A percentile compares a stretch with the other conserved stretches of the same genome.
Conservation (phyloP, 768 basidiomycete species). For the Rhizopogon roseolus region DNA sequence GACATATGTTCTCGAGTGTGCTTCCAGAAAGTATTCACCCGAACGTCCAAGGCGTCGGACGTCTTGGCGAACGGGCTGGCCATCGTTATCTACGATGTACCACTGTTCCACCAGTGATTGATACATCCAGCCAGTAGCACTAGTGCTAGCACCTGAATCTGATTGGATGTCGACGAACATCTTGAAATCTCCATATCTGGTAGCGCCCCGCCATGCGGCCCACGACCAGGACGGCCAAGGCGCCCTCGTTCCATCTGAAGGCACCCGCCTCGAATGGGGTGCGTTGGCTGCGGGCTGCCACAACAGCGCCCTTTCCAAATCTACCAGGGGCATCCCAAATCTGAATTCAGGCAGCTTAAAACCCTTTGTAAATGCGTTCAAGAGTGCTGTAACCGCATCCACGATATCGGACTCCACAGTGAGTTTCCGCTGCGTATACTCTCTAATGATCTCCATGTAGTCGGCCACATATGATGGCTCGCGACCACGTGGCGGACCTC, state of each 20-base stretch:
- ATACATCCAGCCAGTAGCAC: neutral
- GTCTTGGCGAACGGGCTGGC: conserved; percentile 7
- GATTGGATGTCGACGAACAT: conserved; percentile 1
- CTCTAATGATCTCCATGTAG: too few species aligned
- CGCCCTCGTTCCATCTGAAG: neutral
- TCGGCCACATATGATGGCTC: too few species aligned
- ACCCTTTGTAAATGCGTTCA: too few species aligned
- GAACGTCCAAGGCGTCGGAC: neutral
- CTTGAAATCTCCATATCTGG: neutral
- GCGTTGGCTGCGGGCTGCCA: conserved; percentile 16
- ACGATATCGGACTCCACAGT: too few species aligned
- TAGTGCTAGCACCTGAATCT: neutral
- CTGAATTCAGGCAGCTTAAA: too few species aligned
- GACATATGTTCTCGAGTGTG: neutral
- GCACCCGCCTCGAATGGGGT: conserved; percentile 8
- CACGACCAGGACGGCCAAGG: conserved; percentile 20
- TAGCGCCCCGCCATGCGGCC: conserved; percentile 19
- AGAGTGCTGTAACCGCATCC: too few species aligned
- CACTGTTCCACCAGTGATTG: conserved; percentile 15
- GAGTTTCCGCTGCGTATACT: too few species aligned
- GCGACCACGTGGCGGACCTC: too few species aligned
- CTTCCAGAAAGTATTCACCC: neutral
- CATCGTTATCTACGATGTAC: conserved; percentile 10
- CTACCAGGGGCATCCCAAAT: neutral
- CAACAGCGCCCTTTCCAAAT: conserved; percentile 11